These are phyloP conservation scores for Fusarium incarnatum DNA, from an alignment of 2,329 filamentous ascomycete species.

Conservation along the genomic window DNA sequence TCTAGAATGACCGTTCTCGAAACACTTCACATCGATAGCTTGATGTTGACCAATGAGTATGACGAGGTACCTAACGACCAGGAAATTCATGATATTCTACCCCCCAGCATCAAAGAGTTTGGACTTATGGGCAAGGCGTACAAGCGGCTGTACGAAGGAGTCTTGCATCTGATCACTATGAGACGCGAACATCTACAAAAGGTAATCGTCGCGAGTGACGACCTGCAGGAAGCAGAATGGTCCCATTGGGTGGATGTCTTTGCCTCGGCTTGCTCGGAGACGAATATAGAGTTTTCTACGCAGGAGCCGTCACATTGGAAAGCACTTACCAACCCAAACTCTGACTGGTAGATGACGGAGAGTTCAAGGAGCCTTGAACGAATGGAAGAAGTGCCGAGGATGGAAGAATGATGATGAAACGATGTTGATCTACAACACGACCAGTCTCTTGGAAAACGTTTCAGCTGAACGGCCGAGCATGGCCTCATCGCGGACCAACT, in stretches of 20 bases:
- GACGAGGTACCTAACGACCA: background rate
- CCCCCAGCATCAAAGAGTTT: background rate
- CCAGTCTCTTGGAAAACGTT: background rate
- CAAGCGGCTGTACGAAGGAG: background rate
- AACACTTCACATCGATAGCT: background rate
- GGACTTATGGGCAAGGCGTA: background rate
- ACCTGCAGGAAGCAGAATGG: background rate
- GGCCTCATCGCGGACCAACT: background rate
- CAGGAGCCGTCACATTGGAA: background rate
- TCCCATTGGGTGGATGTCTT: rapidly evolving
- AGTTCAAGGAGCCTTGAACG: background rate
- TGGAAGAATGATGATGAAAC: background rate
- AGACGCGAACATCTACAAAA: background rate
- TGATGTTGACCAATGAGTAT: background rate
- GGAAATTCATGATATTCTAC: background rate
- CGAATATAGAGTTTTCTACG: background rate
- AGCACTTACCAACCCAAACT: background rate
- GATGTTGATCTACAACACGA: background rate
- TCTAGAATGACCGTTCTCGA: background rate
- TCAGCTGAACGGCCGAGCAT: background rate
- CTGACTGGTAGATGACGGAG: background rate
- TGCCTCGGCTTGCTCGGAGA: background rate
- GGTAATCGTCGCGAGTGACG: background rate
- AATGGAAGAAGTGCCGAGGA: background rate
- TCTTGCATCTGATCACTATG: background rate